Base-by-base conservation (phyloP, 148 eudicot genomes). In the Rhododendron mucronatum region DNA sequence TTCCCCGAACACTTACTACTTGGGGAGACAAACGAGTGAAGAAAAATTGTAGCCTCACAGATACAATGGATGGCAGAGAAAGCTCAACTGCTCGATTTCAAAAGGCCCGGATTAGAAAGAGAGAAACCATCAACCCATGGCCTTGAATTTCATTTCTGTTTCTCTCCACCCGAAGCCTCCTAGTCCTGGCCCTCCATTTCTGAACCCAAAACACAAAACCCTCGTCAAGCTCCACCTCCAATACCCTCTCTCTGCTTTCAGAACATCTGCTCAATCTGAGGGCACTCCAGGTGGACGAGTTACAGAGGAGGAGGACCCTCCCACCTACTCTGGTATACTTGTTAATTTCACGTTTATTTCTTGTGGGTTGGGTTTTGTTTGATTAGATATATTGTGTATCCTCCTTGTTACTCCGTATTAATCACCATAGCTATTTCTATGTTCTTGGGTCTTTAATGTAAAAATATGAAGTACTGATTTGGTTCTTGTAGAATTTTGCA, bases 281-380 rank as follows among this genome's bases (percentile, higher is more conserved):
- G 92, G 89, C 80, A 80, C 86, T 73, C 89, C 86, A 78, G 84
- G 88, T 75, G 88, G 86, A 84, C 50, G 86, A 82, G 69, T 88
- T 83, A 51, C 89, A 10, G 90, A 90, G 71, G 91, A 90, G 78
- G 91, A 90, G 55, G 91, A 91, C 73, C 45, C 85, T 73, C 80
- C 85, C 44, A 30, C 87, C 48, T 86, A 61, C 57, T 83, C 90
- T 85, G 91, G 91, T 90, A 87, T 41, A 13, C 78, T 16, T 6
- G 23, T 14, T 33, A 3, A 9, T 30, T 84, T 28, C 44, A 12
- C 51, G 0, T 33, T 35, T 84, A 16, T 55, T 57, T 75, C 14
- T 51, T 30, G 20, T 15, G 45, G 30, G 39, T 21, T 16, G 82
- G 11, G 30, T 13, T 21, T 28, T 50, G 39, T 13, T 80, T 75